Base-by-base conservation (phyloP, 768 basidiomycete genomes). In the Lentinula aciculospora region DNA sequence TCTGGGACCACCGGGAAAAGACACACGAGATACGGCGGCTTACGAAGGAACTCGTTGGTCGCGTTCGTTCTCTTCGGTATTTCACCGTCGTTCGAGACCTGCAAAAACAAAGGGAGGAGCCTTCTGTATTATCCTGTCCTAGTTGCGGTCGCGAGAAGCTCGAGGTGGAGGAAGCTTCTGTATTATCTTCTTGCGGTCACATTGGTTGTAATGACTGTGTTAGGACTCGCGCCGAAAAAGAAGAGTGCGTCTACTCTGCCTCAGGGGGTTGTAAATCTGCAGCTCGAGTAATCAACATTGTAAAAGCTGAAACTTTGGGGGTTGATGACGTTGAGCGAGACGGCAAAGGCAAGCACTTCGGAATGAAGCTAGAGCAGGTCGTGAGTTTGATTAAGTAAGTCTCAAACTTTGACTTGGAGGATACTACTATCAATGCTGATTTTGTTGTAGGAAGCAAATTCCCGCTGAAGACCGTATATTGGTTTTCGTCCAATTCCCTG, bases 401-500 rank as follows among this genome's bases (percentile, higher is more conserved):
- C 48, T 5, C 55, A 23, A 13, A n/a, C n/a, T n/a, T 29, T 36
- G n/a, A 7, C 23, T 27, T 27, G 32, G n/a, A 12, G 25, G 23
- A 56, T 53, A 40, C 58, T 1, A 13, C 13, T 9, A 9, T 34
- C 3, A 62, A 25, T 40, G 32, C 10, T 58, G 27, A 42, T 50
- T 37, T 29, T 42, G 59, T 56, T 51, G 23, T 65, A 92, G 89
- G 66, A 81, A 82, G 57, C 72, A 75, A 40, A 80, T 94, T 47
- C 84, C 88, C 9, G 82, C 83, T 62, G 76, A 86, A 21, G 92
- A 97, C 64, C 86, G 92, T 7, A 82, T 94, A 17, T 81, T 98
- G 44, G 82, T 98, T 60, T 98, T 98, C 72, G 90, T 96, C n/a
- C 95, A 98, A 67, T 98, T 95, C 79, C 86, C 84, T 4, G 94